Conservation (phyloP, 306 rosid species). For the Purshia tridentata region DNA sequence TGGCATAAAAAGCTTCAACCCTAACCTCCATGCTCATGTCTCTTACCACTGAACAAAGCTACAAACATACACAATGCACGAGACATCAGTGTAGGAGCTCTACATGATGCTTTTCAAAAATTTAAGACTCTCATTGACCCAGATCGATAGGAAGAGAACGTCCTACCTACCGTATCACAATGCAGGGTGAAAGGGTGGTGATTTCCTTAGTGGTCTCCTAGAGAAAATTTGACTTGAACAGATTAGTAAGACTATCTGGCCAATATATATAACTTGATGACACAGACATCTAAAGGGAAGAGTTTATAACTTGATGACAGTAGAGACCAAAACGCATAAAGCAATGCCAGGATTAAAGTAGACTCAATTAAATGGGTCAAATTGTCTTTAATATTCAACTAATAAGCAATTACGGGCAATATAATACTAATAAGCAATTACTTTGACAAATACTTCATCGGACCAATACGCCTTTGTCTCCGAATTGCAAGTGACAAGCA, state of each 20-base stretch:
- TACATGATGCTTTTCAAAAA: constrained; percentile 9
- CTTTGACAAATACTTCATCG: constrained; percentile 72
- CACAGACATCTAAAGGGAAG: background rate
- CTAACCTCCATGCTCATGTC: constrained; percentile 88
- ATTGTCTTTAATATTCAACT: background rate
- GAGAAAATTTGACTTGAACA: constrained; percentile 24
- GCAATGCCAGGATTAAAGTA: background rate
- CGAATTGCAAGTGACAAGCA: constrained; percentile 47
- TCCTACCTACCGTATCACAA: constrained; percentile 33
- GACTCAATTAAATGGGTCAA: background rate
- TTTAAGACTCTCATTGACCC: constrained; percentile 23
- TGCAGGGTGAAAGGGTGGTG: constrained; percentile 16
- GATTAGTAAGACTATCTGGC: constrained; percentile 6
- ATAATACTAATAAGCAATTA: constrained; percentile 22
- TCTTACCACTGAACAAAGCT: constrained; percentile 85
- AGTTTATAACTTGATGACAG: background rate
- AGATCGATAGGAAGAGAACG: constrained; percentile 23
- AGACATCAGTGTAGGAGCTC: constrained; percentile 22
- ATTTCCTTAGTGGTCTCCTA: constrained; percentile 31
- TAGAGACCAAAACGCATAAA: background rate
- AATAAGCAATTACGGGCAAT: background rate
- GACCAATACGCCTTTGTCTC: constrained; percentile 56
- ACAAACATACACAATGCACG: constrained; percentile 33
- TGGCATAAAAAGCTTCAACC: constrained; percentile 63
- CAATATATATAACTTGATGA: background rate